These are phyloP conservation scores for Lignosus rhinocerotis DNA, from an alignment of 1,284 basidiomycete species.

Conservation along the genomic window DNA sequence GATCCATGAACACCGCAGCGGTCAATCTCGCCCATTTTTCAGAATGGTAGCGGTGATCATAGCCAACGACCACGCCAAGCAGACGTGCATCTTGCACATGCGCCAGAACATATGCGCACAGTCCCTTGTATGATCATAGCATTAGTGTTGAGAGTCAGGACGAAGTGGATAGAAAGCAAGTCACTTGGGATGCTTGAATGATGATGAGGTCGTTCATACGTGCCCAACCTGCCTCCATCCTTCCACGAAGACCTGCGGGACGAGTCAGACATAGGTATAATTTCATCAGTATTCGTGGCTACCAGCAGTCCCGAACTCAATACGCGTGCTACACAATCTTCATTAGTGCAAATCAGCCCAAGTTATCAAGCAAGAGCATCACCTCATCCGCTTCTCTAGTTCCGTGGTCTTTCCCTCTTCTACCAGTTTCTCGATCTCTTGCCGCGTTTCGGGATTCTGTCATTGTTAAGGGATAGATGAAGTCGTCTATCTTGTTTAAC, in stretches of 20 bases:
- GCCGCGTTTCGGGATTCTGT: conserved; percentile 31
- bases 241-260: conserved; percentile 68
- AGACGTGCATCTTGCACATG: conserved; percentile 51
- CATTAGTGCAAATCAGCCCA: not conserved
- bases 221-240: conserved; percentile 84
- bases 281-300: conserved; percentile 1
- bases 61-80: conserved; percentile 76
- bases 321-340: conserved; percentile 51
- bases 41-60: conserved; percentile 82
- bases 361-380: not conserved
- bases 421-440: conserved; percentile 30
- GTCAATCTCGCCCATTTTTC: conserved; percentile 75
- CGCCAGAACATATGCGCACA: conserved; percentile 68
- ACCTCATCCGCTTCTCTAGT: conserved; percentile 34
- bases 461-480: not conserved
- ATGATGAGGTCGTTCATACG: conserved; percentile 86
- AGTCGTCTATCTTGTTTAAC: not conserved
- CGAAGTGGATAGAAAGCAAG: not conserved
- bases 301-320: conserved; percentile 88
- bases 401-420: conserved; percentile 23
- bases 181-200: conserved; percentile 81
- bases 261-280: not conserved
- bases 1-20: conserved; percentile 64
- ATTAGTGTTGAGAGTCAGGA: not conserved
- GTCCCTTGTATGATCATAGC: conserved; percentile 48